Conservation (phyloP, 345 rosid genomes). For the Trapa incisa region DNA sequence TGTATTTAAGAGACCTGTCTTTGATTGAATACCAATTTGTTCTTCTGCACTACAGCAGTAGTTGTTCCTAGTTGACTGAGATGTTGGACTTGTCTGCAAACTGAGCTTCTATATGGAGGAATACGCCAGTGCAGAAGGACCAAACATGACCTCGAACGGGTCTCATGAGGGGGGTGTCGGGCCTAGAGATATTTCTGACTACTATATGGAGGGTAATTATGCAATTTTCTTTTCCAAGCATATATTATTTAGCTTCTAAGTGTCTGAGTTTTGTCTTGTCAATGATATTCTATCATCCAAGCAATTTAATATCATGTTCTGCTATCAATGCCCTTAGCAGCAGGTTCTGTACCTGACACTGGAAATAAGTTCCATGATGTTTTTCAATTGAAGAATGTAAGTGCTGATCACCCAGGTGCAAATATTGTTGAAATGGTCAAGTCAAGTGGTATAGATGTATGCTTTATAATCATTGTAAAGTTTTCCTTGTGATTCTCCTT, state of each 20-base stretch:
- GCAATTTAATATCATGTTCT: background rate
- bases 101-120: slow-evolving; percentile 15
- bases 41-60: slow-evolving; percentile 14
- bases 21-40: background rate
- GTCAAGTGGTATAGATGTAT: slow-evolving; percentile 59
- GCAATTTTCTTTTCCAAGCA: background rate
- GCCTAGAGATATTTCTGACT: slow-evolving; percentile 21
- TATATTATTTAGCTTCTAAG: background rate
- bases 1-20: background rate
- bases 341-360: slow-evolving; percentile 9
- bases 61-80: slow-evolving; percentile 5
- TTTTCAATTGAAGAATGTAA: slow-evolving; percentile 30
- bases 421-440: slow-evolving; percentile 46
- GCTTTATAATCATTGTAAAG: slow-evolving; percentile 13
- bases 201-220: slow-evolving; percentile 27
- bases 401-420: slow-evolving; percentile 45
- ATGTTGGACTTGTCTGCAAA: slow-evolving; percentile 11
- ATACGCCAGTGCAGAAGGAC: slow-evolving; percentile 10
- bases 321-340: slow-evolving; percentile 9
- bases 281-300: background rate
- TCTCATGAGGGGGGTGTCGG: slow-evolving; percentile 18
- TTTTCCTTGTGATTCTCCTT: slow-evolving; percentile 5
- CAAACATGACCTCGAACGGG: slow-evolving; percentile 20
- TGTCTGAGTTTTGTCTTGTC: background rate
- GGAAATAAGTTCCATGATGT: slow-evolving; percentile 26